These are phyloP conservation scores for Geotrichum cucujoidarum DNA, from an alignment of 1,139 yeast genomes.

Conservation along the genomic window DNA sequence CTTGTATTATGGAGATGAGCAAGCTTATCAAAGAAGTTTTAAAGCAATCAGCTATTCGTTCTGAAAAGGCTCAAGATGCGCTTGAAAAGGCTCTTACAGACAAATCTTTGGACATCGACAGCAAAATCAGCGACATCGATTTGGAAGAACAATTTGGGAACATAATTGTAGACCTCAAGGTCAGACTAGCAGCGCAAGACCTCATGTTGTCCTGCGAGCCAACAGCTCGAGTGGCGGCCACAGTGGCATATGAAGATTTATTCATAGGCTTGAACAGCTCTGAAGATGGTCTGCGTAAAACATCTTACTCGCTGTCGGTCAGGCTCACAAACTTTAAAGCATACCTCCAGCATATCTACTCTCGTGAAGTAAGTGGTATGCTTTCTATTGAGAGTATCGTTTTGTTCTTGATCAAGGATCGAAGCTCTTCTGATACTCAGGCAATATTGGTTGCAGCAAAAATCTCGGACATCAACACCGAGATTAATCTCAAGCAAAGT, in stretches of 20 bases:
- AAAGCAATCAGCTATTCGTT: slow-evolving; percentile 14
- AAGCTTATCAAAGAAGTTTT: slow-evolving; percentile 27
- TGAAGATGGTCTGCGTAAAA: slow-evolving; percentile 28
- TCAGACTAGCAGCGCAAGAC: slow-evolving; percentile 67
- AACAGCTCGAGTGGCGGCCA: slow-evolving; percentile 84
- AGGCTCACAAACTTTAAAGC: slow-evolving; percentile 54
- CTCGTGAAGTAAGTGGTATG: slow-evolving; percentile 83
- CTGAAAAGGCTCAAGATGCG: background rate
- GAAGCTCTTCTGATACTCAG: slow-evolving; percentile 23
- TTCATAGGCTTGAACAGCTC: slow-evolving; percentile 54
- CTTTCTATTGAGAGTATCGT: slow-evolving; percentile 51
- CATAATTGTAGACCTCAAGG: slow-evolving; percentile 59
- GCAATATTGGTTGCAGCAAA: slow-evolving; percentile 44
- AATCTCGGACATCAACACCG: slow-evolving; percentile 54
- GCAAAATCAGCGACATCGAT: slow-evolving; percentile 10
- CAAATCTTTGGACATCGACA: background rate
- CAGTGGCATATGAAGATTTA: slow-evolving; percentile 66
- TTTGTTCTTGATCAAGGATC: slow-evolving; percentile 34
- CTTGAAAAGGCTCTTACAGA: slow-evolving; percentile 2
- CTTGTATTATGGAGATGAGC: slow-evolving; percentile 60
- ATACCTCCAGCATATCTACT: slow-evolving; percentile 81
- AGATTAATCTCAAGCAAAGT: slow-evolving; percentile 72
- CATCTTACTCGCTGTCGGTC: slow-evolving; percentile 42
- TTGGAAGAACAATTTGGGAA: slow-evolving; percentile 35
- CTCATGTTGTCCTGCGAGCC: slow-evolving; percentile 86